These are phyloP conservation scores for Cercis canadensis DNA, from an alignment of 306 rosid species.

Conservation along the genomic window DNA sequence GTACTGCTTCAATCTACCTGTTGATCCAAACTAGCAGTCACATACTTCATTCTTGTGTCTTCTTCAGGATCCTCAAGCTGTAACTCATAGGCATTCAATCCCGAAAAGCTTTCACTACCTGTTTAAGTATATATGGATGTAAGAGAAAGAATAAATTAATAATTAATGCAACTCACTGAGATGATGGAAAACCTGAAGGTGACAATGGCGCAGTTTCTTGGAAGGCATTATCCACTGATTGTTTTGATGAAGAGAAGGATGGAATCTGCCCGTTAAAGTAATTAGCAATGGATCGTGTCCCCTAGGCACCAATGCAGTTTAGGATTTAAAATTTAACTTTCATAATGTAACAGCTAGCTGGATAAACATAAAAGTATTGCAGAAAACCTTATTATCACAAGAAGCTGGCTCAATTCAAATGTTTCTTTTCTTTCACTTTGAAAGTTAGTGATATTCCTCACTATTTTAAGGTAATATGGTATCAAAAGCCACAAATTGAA, in stretches of 20 bases:
- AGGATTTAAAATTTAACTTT: conserved; percentile 1
- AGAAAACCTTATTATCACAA: no score
- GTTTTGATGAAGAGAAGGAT: conserved; percentile 50
- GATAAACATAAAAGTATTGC: background rate
- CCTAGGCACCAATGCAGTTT: conserved; percentile 57
- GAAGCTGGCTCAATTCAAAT: background rate
- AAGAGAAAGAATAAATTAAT: conserved; percentile 5
- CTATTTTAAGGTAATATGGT: conserved; percentile 16
- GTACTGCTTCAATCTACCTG: conserved; percentile 46
- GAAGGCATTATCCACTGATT: conserved; percentile 40
- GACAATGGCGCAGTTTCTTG: conserved; percentile 60
- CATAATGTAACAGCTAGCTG: conserved; percentile 19
- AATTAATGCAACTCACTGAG: conserved; percentile 26
- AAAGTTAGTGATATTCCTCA: conserved; percentile 19
- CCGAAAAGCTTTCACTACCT: conserved; percentile 59
- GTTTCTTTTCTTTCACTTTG: conserved; percentile 32
- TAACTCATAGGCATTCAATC: conserved; percentile 47
- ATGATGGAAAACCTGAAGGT: conserved; percentile 63
- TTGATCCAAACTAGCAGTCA: conserved; percentile 50
- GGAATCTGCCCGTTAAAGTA: conserved; percentile 67
- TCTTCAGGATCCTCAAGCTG: conserved; percentile 51
- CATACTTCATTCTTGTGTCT: conserved; percentile 41
- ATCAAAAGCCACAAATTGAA: conserved; percentile 35
- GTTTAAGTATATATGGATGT: conserved; percentile 30
- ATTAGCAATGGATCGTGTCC: conserved; percentile 78